These are phyloP conservation scores for Trametes gibbosa DNA, from an alignment of 768 basidiomycete genomes.

Conservation along the genomic window DNA sequence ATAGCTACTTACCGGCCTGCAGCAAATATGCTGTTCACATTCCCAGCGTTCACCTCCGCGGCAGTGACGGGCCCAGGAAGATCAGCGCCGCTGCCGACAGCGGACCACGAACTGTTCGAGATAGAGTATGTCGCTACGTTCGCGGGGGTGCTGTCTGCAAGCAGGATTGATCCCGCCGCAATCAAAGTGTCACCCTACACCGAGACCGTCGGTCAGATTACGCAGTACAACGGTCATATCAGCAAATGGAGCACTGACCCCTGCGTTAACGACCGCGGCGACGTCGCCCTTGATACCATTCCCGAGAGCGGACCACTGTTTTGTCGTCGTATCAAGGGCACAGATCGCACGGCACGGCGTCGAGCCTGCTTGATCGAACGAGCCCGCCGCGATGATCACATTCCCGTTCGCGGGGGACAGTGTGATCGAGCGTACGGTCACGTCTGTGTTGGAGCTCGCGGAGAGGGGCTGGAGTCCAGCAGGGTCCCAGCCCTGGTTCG, in stretches of 20 bases:
- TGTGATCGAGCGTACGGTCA: slow-evolving; percentile 71
- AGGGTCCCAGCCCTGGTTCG: slow-evolving; percentile 57
- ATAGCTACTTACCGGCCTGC: slow-evolving; percentile 70
- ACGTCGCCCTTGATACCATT: slow-evolving; percentile 81
- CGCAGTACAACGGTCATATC: not conserved
- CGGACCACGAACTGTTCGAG: slow-evolving; percentile 69
- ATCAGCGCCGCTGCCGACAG: slow-evolving; percentile 55
- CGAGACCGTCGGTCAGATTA: no score
- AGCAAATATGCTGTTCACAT: slow-evolving; percentile 82
- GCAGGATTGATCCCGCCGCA: slow-evolving; percentile 74
- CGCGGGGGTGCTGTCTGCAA: slow-evolving; percentile 59
- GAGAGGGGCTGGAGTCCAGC: slow-evolving; percentile 59
- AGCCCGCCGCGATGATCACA: slow-evolving; percentile 80
- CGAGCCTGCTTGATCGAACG: slow-evolving; percentile 77
- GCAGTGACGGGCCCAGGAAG: slow-evolving; percentile 92
- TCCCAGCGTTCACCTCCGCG: slow-evolving; percentile 77
- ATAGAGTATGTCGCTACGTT: slow-evolving; percentile 77
- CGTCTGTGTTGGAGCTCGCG: slow-evolving; percentile 47
- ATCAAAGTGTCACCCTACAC: slow-evolving; percentile 62
- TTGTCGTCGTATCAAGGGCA: slow-evolving; percentile 59
- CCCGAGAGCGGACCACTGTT: slow-evolving; percentile 81
- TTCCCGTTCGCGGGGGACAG: slow-evolving; percentile 57
- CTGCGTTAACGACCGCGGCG: slow-evolving; percentile 73
- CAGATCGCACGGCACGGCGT: slow-evolving; percentile 78
- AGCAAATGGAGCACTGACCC: slow-evolving; percentile 48